A percentile compares a stretch with the other conserved stretches of the same genome.
These are phyloP conservation scores for Sclerotinia nivalis DNA, from an alignment of 2,329 filamentous ascomycete genomes.

Conservation along the genomic window DNA sequence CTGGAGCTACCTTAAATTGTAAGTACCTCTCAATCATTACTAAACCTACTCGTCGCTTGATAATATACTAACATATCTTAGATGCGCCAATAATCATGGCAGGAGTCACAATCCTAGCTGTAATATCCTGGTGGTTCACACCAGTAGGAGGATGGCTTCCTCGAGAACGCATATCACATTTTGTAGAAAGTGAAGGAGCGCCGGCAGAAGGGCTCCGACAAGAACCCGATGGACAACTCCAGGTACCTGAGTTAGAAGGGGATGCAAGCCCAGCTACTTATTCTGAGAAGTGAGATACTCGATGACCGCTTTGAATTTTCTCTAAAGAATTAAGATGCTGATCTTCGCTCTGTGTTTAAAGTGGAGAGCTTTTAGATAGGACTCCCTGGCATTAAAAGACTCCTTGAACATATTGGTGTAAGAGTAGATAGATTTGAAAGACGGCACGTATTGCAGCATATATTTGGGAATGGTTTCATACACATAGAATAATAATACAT, in stretches of 20 bases:
- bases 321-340: slow-evolving; percentile 3
- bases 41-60: neutral
- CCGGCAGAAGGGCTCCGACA: slow-evolving; percentile 14
- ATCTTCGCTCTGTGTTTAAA: slow-evolving; percentile 15
- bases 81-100: slow-evolving; percentile 29
- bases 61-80: slow-evolving; percentile 9
- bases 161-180: slow-evolving; percentile 23
- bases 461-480: neutral
- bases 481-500: neutral
- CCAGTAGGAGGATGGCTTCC: slow-evolving; percentile 21
- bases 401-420: neutral
- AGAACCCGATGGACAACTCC: neutral
- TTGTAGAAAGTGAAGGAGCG: slow-evolving; percentile 22
- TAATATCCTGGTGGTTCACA: slow-evolving; percentile 28
- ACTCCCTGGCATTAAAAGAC: neutral
- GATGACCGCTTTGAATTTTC: slow-evolving; percentile 10
- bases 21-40: neutral
- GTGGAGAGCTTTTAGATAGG: slow-evolving; percentile 14
- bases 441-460: neutral
- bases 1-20: slow-evolving; percentile 21
- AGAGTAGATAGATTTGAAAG: neutral
- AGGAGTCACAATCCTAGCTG: slow-evolving; percentile 25
- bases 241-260: neutral
- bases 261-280: slow-evolving; percentile 3
- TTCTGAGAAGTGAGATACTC: slow-evolving; percentile 22